Evolutionary conservation across 441 rosid species (phyloP).

Genomic region (Bocquillonia castaneifolia): DNA sequence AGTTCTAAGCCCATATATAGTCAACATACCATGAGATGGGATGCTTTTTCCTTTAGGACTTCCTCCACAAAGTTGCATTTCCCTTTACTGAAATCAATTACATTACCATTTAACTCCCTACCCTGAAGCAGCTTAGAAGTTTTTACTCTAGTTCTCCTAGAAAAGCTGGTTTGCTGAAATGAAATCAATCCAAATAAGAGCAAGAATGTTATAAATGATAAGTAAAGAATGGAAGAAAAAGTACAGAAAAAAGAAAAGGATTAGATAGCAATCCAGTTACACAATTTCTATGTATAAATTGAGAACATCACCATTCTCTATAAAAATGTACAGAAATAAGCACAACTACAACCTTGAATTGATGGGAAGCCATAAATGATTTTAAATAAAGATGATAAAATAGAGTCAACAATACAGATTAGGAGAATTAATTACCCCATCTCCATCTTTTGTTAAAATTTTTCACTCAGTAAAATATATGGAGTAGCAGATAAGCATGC

Average conservation of each 20-base stretch:
- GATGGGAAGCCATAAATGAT: background rate
- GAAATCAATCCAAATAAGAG: background rate
- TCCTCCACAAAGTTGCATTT: conserved; percentile 52
- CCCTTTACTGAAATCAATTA: conserved; percentile 30
- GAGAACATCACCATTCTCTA: background rate
- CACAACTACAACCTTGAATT: background rate
- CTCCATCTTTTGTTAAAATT: too few relatives aligned
- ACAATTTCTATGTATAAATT: background rate
- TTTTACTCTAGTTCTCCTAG: conserved; percentile 27
- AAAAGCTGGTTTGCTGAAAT: conserved; percentile 28
- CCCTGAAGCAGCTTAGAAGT: conserved; percentile 42
- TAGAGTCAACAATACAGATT: background rate
- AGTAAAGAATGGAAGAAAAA: background rate
- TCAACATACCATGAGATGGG: conserved; percentile 48
- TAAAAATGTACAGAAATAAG: background rate
- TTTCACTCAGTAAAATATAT: background rate
- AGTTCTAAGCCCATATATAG: background rate
- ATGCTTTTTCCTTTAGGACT: conserved; percentile 44
- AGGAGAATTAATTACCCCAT: too few relatives aligned
- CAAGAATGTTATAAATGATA: background rate
- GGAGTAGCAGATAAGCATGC: background rate
- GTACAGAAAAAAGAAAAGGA: background rate
- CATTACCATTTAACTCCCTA: conserved; percentile 55
- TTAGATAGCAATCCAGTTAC: too few relatives aligned
- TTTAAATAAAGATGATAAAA: background rate